Conservation (phyloP, 2,329 filamentous ascomycete genomes). For the Bipolaris gigantea region DNA sequence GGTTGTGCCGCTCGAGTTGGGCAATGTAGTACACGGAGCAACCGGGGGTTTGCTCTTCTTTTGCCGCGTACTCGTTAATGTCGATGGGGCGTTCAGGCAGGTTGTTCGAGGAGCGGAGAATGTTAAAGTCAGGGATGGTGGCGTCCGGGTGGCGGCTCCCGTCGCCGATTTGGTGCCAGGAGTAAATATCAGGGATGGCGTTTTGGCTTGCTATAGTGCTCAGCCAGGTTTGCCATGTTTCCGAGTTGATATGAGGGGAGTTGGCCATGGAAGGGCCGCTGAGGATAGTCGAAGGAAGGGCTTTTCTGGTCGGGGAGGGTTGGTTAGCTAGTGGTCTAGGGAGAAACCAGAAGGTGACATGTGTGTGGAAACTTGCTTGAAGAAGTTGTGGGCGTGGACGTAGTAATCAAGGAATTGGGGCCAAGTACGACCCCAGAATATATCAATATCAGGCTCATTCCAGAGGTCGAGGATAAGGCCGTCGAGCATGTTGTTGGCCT, state of each 20-base stretch:
- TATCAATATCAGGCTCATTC: slow-evolving; percentile 55
- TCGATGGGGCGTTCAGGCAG: slow-evolving; percentile 46
- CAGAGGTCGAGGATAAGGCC: slow-evolving; percentile 55
- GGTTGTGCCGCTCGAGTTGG: slow-evolving; percentile 51
- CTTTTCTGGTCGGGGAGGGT: neutral
- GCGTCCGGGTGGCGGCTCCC: slow-evolving; percentile 19
- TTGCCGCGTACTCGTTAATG: slow-evolving; percentile 54
- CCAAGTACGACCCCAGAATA: slow-evolving; percentile 45
- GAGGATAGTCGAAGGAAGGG: slow-evolving; percentile 22
- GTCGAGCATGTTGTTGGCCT: slow-evolving; percentile 41
- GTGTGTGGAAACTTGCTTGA: slow-evolving; percentile 29
- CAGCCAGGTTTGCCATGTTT: slow-evolving; percentile 47
- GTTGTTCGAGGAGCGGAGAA: slow-evolving; percentile 31
- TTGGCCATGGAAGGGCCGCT: slow-evolving; percentile 47
- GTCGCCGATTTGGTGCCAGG: slow-evolving; percentile 49
- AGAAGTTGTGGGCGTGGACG: slow-evolving; percentile 42
- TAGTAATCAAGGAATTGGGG: slow-evolving; percentile 48
- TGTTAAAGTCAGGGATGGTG: slow-evolving; percentile 31
- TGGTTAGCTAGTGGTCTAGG: neutral
- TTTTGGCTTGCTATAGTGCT: slow-evolving; percentile 41
- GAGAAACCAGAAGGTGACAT: neutral
- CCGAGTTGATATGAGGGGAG: slow-evolving; percentile 29
- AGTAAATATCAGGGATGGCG: slow-evolving; percentile 50
- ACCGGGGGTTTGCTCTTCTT: slow-evolving; percentile 48
- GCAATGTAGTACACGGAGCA: slow-evolving; percentile 52